phyloP scores from a whole-genome alignment of 805 yeast genomes.

The Wickerhamomyces strasburgensis region DNA sequence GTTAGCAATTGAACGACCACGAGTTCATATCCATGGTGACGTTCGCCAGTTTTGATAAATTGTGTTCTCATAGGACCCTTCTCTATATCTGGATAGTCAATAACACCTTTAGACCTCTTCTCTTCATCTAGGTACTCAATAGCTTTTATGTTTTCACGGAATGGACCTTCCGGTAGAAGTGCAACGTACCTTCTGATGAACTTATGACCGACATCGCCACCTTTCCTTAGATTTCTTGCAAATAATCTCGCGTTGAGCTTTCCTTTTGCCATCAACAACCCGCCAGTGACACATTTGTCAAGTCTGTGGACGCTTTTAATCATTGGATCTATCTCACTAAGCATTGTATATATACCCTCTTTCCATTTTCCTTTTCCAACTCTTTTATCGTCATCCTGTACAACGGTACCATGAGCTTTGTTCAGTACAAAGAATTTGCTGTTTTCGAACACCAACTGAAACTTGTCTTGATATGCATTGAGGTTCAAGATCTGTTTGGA shows the following conservation, averaged over 20 bases:
- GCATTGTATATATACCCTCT: conserved; percentile 12
- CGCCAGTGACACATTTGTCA: conserved; percentile 38
- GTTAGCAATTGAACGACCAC: conserved; percentile 30
- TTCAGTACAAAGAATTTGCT: conserved; percentile 24
- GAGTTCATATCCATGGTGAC: conserved; percentile 18
- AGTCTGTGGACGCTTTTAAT: conserved; percentile 34
- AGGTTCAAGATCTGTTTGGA: background rate
- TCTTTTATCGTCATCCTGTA: conserved; percentile 28
- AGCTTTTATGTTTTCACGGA: background rate
- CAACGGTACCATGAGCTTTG: conserved; percentile 31
- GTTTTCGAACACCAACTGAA: conserved; percentile 10
- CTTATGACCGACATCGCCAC: conserved; percentile 33
- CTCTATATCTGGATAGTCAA: conserved; percentile 1
- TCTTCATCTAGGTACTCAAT: background rate
- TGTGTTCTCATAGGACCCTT: conserved; percentile 10
- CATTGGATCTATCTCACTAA: conserved; percentile 6
- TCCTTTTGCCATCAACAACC: conserved; percentile 32
- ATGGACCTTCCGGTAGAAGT: conserved; percentile 4
- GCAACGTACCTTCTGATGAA: conserved; percentile 34
- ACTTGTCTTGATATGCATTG: conserved; percentile 1
- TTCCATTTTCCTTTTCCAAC: conserved; percentile 5
- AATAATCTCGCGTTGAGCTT: conserved; percentile 30
- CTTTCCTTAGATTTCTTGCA: conserved; percentile 27
- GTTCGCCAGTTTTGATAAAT: conserved; percentile 7
- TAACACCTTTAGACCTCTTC: background rate